Percentiles rank a stretch among this genome's conserved stretches.
phyloP scores from a whole-genome alignment of 768 basidiomycete genomes.

The Clathrus columnatus region DNA sequence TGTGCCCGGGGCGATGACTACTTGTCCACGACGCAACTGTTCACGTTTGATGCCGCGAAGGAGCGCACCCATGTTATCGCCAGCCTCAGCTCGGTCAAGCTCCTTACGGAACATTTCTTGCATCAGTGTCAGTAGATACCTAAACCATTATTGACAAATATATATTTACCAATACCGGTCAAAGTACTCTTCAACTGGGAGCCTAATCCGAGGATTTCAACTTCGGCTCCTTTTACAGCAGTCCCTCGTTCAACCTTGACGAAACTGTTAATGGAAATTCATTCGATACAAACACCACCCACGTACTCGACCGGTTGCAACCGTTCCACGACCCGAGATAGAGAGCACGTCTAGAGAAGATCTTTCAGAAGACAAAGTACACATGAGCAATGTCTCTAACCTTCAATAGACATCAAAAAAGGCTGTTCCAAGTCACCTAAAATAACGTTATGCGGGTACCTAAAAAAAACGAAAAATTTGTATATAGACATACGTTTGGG shows the following conservation, averaged over 20 bases:
- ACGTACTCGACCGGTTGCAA: conserved; percentile 75
- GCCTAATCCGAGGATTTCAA: conserved; percentile 89
- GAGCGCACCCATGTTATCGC: conserved; percentile 98
- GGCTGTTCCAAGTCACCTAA: conserved; percentile 94
- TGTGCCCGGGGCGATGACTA: conserved; percentile 79
- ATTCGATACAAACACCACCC: neutral
- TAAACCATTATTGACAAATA: neutral
- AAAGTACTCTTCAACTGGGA: conserved; percentile 79
- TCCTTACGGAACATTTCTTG: conserved; percentile 99
- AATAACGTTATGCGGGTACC: neutral
- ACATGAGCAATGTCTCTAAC: conserved; percentile 24
- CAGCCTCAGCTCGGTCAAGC: conserved; percentile 92
- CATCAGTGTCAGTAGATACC: conserved; percentile 8
- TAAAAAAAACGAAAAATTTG: neutral
- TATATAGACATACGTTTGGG: conserved; percentile 62
- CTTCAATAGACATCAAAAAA: conserved; percentile 93
- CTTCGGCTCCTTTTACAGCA: conserved; percentile 84
- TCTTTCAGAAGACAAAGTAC: neutral
- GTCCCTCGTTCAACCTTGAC: conserved; percentile 82
- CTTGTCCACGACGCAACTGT: conserved; percentile 88
- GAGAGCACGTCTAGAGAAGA: conserved; percentile 76
- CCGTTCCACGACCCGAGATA: conserved; percentile 96
- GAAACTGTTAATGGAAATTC: neutral
- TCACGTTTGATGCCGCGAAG: conserved; percentile 97
- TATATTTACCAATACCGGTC: conserved; percentile 75